These are phyloP conservation scores for Clonostachys rosea DNA, from an alignment of 2,329 filamentous ascomycete species.

Conservation along the genomic window DNA sequence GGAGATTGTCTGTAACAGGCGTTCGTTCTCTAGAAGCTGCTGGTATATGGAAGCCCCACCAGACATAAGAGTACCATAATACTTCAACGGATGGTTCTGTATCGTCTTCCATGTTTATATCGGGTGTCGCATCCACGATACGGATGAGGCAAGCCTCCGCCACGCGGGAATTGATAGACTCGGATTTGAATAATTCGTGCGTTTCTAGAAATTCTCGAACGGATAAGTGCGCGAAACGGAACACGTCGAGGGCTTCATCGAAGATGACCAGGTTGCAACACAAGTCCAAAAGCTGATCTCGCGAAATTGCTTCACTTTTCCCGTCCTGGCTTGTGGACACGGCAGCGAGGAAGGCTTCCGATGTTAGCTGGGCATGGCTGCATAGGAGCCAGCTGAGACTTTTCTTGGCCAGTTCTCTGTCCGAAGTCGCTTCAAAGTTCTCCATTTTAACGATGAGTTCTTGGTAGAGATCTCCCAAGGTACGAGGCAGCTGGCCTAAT, in stretches of 20 bases:
- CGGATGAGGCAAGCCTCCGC: too few relatives aligned
- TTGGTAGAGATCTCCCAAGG: constrained; percentile 1
- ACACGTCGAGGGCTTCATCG: not conserved
- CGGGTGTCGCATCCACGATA: too few relatives aligned
- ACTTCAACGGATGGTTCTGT: too few relatives aligned
- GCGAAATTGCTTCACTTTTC: not conserved
- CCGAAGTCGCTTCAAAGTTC: not conserved
- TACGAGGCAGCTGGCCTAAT: constrained; percentile 1
- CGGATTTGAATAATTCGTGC: too few relatives aligned
- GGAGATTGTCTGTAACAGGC: too few relatives aligned
- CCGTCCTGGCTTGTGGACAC: not conserved
- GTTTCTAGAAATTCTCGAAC: constrained; percentile 1
- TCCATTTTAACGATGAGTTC: constrained; percentile 1
- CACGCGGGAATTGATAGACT: too few relatives aligned
- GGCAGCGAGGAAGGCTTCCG: not conserved
- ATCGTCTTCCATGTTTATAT: too few relatives aligned
- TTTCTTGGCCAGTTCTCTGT: not conserved
- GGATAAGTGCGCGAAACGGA: constrained; percentile 4
- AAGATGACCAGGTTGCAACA: constrained; percentile 2
- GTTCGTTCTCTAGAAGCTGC: too few relatives aligned
- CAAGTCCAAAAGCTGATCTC: not conserved
- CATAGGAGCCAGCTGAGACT: constrained; percentile 5
- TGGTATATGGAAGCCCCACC: too few relatives aligned
- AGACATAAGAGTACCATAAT: too few relatives aligned
- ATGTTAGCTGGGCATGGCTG: not conserved